A percentile compares a stretch with the other conserved stretches of the same genome.
These are phyloP conservation scores for Candida jianshihensis DNA, from an alignment of 805 yeast genomes.

Conservation along the genomic window DNA sequence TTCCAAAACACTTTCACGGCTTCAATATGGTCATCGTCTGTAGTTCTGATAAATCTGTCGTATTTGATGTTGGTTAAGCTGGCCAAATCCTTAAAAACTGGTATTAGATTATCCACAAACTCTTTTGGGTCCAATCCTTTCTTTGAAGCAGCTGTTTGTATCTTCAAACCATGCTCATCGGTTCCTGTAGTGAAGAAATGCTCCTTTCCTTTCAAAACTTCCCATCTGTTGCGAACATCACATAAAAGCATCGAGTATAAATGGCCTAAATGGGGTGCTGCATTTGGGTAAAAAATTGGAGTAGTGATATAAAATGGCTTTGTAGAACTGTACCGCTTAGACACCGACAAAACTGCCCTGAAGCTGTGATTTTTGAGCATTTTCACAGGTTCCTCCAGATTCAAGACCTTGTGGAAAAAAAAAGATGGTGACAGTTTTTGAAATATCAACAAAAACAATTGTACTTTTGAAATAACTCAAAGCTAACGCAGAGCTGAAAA, in stretches of 20 bases:
- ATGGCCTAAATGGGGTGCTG: conserved; percentile 92
- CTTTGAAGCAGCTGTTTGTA: conserved; percentile 73
- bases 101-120: conserved; percentile 67
- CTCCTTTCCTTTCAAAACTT: conserved; percentile 33
- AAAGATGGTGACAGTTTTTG: not conserved
- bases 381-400: no score
- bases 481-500: no score
- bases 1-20: conserved; percentile 72
- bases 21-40: conserved; percentile 68
- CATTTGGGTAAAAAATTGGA: conserved; percentile 95
- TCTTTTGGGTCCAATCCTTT: conserved; percentile 47
- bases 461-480: no score
- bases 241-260: conserved; percentile 79
- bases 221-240: conserved; percentile 78
- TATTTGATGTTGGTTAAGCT: conserved; percentile 46
- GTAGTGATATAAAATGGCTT: conserved; percentile 56
- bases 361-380: not conserved
- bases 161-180: conserved; percentile 94
- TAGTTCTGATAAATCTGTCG: conserved; percentile 83
- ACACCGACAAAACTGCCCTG: not conserved
- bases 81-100: conserved; percentile 61
- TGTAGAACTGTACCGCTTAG: conserved; percentile 2
- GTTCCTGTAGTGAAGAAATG: conserved; percentile 81
- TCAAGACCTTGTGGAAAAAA: no score
- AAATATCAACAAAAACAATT: not conserved